These are phyloP conservation scores for Helicostylum pulchrum DNA, from an alignment of 192 early-diverging fungal genomes.

Conservation along the genomic window DNA sequence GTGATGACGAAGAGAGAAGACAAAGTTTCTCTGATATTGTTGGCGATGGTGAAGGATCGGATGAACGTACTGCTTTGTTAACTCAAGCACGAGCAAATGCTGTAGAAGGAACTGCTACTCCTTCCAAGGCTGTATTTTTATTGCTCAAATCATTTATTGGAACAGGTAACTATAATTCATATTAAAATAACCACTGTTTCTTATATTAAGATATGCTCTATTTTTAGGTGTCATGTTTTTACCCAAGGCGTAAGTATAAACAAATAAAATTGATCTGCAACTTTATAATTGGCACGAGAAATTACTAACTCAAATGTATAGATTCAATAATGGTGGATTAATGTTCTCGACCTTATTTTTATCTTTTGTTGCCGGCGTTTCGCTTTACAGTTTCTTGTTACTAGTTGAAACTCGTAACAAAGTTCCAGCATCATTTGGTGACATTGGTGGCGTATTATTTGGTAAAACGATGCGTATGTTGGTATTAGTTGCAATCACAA, in stretches of 20 bases:
- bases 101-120: slow-evolving; percentile 52
- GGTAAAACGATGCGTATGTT: slow-evolving; percentile 60
- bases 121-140: slow-evolving; percentile 72
- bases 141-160: slow-evolving; percentile 74
- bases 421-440: slow-evolving; percentile 65
- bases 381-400: slow-evolving; percentile 65
- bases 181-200: not conserved
- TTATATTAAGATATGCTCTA: not conserved
- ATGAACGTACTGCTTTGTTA: slow-evolving; percentile 27
- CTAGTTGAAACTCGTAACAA: slow-evolving; percentile 61
- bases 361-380: slow-evolving; percentile 55
- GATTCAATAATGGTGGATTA: slow-evolving; percentile 61
- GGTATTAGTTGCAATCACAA: slow-evolving; percentile 47
- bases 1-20: slow-evolving; percentile 5
- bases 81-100: slow-evolving; percentile 5
- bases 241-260: slow-evolving; percentile 24
- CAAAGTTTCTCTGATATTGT: not conserved
- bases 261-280: too few relatives aligned
- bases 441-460: slow-evolving; percentile 64
- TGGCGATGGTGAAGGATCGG: not conserved
- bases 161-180: slow-evolving; percentile 21
- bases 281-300: not conserved
- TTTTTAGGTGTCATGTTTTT: slow-evolving; percentile 36
- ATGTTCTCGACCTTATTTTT: slow-evolving; percentile 53
- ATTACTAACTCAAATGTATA: slow-evolving; percentile 9